Conservation (phyloP, 2,329 filamentous ascomycete species). For the Furcasterigmium furcatum region DNA sequence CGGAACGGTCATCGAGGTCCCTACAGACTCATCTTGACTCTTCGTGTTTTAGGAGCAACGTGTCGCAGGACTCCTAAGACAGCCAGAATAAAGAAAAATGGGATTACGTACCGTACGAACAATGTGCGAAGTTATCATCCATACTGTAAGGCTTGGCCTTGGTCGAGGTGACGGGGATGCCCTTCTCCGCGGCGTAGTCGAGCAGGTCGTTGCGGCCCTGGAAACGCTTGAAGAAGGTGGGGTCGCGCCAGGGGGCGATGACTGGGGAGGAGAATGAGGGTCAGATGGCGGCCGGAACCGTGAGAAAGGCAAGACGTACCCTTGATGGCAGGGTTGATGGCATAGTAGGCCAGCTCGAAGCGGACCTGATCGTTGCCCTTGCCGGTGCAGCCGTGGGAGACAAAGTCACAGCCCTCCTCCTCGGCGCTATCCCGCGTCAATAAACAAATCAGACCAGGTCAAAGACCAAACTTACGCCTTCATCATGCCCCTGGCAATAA, state of each 20-base stretch:
- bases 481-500: slow-evolving; percentile 64
- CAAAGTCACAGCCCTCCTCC: slow-evolving; percentile 31
- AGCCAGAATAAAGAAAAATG: too few relatives aligned
- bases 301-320: neutral
- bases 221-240: slow-evolving; percentile 69
- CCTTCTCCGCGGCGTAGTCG: slow-evolving; percentile 63
- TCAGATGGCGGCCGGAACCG: neutral
- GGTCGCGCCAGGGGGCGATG: slow-evolving; percentile 72
- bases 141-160: slow-evolving; percentile 50
- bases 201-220: slow-evolving; percentile 69
- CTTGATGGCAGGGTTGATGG: slow-evolving; percentile 2
- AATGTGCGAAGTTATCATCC: slow-evolving; percentile 72
- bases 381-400: slow-evolving; percentile 55
- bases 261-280: slow-evolving; percentile 29
- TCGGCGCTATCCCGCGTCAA: slow-evolving; percentile 24
- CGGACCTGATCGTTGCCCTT: slow-evolving; percentile 42
- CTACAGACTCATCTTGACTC: too few relatives aligned
- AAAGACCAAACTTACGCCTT: slow-evolving; percentile 14
- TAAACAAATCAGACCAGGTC: neutral
- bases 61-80: too few relatives aligned
- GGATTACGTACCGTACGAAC: too few relatives aligned
- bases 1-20: too few relatives aligned
- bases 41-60: too few relatives aligned
- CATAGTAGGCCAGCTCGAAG: neutral
- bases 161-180: slow-evolving; percentile 70